Evolutionary conservation across 1,284 basidiomycete species (phyloP), one percentile per base, ranked within the genome.

Genomic region (Phaffia rhodozyma): DNA sequence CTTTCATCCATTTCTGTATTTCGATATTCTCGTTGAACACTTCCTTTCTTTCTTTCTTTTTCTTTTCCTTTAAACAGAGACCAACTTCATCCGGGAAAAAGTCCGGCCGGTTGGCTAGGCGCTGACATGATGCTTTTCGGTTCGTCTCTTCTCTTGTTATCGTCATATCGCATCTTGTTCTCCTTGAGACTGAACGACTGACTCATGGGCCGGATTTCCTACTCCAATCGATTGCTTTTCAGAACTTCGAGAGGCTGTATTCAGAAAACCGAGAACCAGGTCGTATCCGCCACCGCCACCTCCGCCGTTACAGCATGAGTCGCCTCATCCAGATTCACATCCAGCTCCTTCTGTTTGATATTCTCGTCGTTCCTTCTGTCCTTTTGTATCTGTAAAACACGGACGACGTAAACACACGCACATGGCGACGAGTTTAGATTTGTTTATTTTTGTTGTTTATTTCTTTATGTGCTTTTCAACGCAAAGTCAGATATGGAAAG

Each of bases 41-140:
- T 47, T 38, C 56, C 57, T 21, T 58, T 13, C 30, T 29, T 58
- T 16, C 20, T 27, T 16, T 38, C 7, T 48, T 20, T 11, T 23
- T 21, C 43, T 27, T 27, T 43, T 43, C 23, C 6, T 20, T 29
- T 55, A 23, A 50, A 23, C 49, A 60, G 58, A 43, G 60, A 61
- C 20, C 60, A 61, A 20, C 25, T 66, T 30, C 64, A 66, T 38
- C 64, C 60, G 1, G 64, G 60, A n/a, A 55, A 60, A 7, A 23
- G 58, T 3, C 64, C 64, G 2, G 64, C 60, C 3, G 60, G 64
- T n/a, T 66, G 58, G 54, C 53, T 66, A 1, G 64, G 64, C 11
- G 52, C 48, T 3, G 64, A 66, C 47, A 66, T 66, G 59, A 58
- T 66, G 50, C 53, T 53, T 30, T 53, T 55, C 18, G 29, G 29